Percentiles rank a stretch among this genome's conserved stretches.
Evolutionary conservation across 306 rosid genomes (phyloP).

Genomic region (Sicyos baderoa): DNA sequence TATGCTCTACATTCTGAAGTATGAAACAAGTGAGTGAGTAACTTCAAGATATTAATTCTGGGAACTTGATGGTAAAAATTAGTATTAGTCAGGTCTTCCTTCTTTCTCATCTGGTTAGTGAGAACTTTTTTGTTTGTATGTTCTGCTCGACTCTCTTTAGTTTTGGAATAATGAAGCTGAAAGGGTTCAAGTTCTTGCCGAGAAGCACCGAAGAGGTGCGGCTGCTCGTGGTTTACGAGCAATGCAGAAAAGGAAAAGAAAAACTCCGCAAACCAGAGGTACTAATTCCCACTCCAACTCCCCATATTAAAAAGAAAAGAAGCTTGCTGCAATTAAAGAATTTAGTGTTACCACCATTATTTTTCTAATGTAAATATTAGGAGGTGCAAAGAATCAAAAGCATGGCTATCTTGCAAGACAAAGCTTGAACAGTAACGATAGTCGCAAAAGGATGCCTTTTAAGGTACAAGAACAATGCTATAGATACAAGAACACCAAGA

Average conservation of each 20-base stretch:
- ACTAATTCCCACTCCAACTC: slow-evolving; percentile 1
- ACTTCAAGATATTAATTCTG: neutral
- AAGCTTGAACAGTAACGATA: neutral
- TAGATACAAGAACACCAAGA: no score
- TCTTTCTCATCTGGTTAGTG: neutral
- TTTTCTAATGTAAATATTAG: neutral
- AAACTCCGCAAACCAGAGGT: slow-evolving; percentile 30
- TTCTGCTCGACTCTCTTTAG: slow-evolving; percentile 29
- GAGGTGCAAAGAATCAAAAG: neutral
- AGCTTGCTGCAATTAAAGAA: neutral
- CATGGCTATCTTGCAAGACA: slow-evolving; percentile 9
- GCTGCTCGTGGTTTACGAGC: slow-evolving; percentile 56
- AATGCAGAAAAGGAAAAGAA: slow-evolving; percentile 27
- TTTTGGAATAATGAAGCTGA: slow-evolving; percentile 64
- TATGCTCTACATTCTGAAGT: neutral
- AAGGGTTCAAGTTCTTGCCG: slow-evolving; percentile 53
- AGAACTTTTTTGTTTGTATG: slow-evolving; percentile 20
- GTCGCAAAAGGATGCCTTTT: neutral
- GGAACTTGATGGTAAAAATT: neutral
- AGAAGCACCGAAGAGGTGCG: slow-evolving; percentile 68
- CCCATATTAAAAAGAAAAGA: neutral
- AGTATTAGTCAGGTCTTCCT: neutral
- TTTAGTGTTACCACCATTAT: neutral
- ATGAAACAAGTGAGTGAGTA: neutral
- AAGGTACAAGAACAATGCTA: neutral